Conservation (phyloP, 176 grass and related monocot species). For the Miscanthus lutarioriparius region DNA sequence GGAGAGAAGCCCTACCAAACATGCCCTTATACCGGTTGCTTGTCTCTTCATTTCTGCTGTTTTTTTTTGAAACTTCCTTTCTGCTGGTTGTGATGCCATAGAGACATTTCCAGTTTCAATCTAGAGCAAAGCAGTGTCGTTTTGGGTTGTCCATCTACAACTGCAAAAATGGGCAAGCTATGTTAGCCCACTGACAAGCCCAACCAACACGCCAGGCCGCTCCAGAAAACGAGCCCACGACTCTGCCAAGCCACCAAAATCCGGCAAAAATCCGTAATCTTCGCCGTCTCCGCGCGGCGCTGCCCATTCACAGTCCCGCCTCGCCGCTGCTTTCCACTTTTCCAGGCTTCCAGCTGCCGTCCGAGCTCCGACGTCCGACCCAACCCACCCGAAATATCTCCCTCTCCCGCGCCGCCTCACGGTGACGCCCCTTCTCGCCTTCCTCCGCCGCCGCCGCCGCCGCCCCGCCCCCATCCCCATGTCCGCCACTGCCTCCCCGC, state of each 20-base stretch:
- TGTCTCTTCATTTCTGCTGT: not conserved
- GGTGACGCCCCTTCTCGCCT: conserved; percentile 27
- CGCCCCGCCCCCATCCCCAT: conserved; percentile 11
- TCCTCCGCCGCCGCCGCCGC: conserved; percentile 27
- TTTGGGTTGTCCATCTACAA: not conserved
- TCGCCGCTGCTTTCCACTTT: not conserved
- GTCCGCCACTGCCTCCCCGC: conserved; percentile 31
- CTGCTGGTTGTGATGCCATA: not conserved
- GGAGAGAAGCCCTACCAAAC: too few relatives aligned
- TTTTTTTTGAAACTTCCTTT: too few relatives aligned
- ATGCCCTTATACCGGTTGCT: not conserved
- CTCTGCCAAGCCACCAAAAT: not conserved
- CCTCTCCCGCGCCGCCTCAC: conserved; percentile 24
- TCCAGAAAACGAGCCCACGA: not conserved
- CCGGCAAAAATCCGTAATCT: not conserved
- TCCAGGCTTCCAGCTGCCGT: not conserved
- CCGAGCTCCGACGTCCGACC: conserved; percentile 1
- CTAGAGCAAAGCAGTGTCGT: not conserved
- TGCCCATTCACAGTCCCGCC: not conserved
- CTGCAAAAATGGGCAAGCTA: not conserved
- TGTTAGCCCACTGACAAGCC: not conserved
- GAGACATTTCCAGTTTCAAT: not conserved
- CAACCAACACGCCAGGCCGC: not conserved
- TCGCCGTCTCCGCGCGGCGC: conserved; percentile 25
- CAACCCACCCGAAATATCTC: conserved; percentile 26